Percentiles rank a stretch among this genome's conserved stretches.
phyloP scores from a whole-genome alignment of 2,329 filamentous ascomycete genomes.

The Fusarium irregulare region DNA sequence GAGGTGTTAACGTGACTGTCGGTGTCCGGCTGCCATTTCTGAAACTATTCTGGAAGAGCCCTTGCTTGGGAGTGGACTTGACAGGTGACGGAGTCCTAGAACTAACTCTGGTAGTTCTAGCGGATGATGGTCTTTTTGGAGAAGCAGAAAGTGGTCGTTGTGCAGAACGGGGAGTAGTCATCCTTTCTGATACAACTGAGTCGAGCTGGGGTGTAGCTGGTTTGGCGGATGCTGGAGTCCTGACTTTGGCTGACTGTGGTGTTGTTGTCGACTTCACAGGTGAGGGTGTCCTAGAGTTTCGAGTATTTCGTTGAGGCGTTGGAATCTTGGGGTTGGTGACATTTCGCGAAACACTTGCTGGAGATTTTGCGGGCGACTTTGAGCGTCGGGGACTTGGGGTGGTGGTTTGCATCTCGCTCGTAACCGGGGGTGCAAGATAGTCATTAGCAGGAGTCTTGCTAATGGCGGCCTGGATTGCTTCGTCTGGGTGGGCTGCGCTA shows the following conservation, averaged over 20 bases:
- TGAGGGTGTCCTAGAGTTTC: conserved; percentile 42
- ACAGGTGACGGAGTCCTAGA: conserved; percentile 43
- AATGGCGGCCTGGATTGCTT: conserved; percentile 50
- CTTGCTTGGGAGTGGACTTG: conserved; percentile 45
- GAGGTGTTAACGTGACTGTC: conserved; percentile 67
- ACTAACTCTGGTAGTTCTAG: conserved; percentile 21
- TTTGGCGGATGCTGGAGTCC: conserved; percentile 45
- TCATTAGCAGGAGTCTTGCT: conserved; percentile 38
- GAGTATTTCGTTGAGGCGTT: conserved; percentile 51
- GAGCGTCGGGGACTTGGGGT: conserved; percentile 67
- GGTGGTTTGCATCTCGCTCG: conserved; percentile 40
- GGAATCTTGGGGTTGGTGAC: conserved; percentile 58
- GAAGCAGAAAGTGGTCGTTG: conserved; percentile 34
- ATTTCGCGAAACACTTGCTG: conserved; percentile 60
- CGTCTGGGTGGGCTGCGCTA: conserved; percentile 58
- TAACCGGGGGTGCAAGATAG: conserved; percentile 45
- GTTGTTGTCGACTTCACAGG: conserved; percentile 39
- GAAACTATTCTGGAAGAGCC: conserved; percentile 65
- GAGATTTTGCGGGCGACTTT: conserved; percentile 64
- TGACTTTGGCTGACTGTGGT: conserved; percentile 37
- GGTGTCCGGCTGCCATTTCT: conserved; percentile 70
- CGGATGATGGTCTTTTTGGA: conserved; percentile 29
- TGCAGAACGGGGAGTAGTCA: conserved; percentile 17
- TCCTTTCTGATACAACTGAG: conserved; percentile 26
- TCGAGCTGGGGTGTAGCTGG: conserved; percentile 36